Conservation (phyloP, 1,284 basidiomycete species). For the Cutaneotrichosporon daszewskae region DNA sequence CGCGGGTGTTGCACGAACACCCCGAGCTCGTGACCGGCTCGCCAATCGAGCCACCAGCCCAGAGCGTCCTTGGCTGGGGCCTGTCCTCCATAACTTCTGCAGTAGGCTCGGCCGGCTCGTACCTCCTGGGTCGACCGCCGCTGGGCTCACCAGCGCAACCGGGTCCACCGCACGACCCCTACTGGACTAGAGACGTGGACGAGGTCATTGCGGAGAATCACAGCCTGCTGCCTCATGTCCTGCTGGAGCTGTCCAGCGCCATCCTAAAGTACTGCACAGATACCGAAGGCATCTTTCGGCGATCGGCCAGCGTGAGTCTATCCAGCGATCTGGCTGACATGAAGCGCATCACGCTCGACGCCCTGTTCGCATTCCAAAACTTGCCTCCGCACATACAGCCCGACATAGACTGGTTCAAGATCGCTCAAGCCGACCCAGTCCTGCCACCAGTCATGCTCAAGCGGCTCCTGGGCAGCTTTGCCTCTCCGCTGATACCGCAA, state of each 20-base stretch:
- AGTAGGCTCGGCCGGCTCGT: constrained; percentile 5
- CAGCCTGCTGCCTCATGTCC: constrained; percentile 20
- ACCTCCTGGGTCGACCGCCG: too few relatives aligned
- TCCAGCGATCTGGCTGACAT: not conserved
- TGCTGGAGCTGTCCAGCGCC: constrained; percentile 20
- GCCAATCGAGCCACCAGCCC: too few relatives aligned
- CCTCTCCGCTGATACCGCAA: constrained; percentile 18
- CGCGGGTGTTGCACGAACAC: constrained; percentile 18
- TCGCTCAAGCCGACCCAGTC: constrained; percentile 31
- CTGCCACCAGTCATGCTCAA: constrained; percentile 24
- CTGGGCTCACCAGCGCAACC: too few relatives aligned
- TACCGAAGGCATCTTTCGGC: constrained; percentile 38
- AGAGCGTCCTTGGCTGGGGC: too few relatives aligned
- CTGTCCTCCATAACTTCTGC: too few relatives aligned
- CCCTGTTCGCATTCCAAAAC: constrained; percentile 22
- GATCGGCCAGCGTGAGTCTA: constrained; percentile 27
- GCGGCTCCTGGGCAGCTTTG: constrained; percentile 1
- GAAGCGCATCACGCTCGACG: constrained; percentile 18
- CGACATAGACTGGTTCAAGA: constrained; percentile 26
- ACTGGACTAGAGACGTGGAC: constrained; percentile 14
- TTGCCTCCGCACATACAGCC: constrained; percentile 27
- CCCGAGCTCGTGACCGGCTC: too few relatives aligned
- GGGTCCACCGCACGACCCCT: too few relatives aligned
- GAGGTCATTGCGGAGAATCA: constrained; percentile 16
- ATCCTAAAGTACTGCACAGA: constrained; percentile 26